Percentiles rank a stretch among this genome's conserved stretches.
These are phyloP conservation scores for Saturnispora kantuleensis DNA, from an alignment of 805 yeast genomes.

Conservation along the genomic window DNA sequence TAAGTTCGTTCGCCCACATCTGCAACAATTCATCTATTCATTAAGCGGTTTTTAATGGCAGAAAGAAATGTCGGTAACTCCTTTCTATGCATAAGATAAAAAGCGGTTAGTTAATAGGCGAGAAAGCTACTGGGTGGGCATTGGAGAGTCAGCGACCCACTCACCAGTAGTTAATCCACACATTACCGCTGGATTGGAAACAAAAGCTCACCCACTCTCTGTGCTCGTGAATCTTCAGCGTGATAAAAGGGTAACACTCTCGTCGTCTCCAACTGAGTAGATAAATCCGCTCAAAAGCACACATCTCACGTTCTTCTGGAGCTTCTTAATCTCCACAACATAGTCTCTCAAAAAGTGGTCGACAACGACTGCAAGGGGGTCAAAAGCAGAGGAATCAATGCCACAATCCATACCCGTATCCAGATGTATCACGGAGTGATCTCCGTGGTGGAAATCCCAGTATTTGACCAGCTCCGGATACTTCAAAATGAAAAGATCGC, in stretches of 20 bases:
- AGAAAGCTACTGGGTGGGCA: too few species aligned
- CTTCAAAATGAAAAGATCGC: constrained; percentile 20
- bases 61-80: too few species aligned
- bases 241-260: neutral
- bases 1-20: too few species aligned
- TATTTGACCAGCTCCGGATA: constrained; percentile 26
- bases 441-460: constrained; percentile 40
- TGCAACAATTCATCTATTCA: too few species aligned
- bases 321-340: constrained; percentile 16
- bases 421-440: constrained; percentile 31
- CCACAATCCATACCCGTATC: constrained; percentile 27
- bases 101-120: too few species aligned
- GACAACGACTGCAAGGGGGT: constrained; percentile 30
- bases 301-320: constrained; percentile 1
- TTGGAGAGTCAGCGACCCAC: too few species aligned
- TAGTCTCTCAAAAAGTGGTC: constrained; percentile 40
- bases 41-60: too few species aligned
- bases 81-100: too few species aligned
- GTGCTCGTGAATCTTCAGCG: too few species aligned
- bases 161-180: too few species aligned
- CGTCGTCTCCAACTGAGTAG: neutral
- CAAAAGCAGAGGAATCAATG: constrained; percentile 35
- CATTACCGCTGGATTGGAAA: too few species aligned
- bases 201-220: too few species aligned
- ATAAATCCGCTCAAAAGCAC: constrained; percentile 4